Evolutionary conservation across 2,329 filamentous ascomycete genomes (phyloP), one percentile per base, ranked within the genome.

Genomic region (Chaetomium globosum): DNA sequence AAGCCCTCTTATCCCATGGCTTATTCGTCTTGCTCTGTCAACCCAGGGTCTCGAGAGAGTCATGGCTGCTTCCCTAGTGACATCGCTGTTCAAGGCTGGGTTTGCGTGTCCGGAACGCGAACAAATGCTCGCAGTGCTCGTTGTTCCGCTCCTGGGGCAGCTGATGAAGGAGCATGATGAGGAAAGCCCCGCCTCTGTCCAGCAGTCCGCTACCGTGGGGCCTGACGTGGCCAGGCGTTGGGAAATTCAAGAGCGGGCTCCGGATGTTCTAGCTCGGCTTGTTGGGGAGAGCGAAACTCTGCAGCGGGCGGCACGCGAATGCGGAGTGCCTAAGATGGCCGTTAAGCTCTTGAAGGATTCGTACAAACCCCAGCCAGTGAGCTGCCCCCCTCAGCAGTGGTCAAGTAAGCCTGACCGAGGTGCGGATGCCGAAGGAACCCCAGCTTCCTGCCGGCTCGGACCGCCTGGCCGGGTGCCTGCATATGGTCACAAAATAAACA

Each of bases 291-390:
- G 89, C 74, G 87, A 90, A 66, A 83, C 86, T 65, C 82, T 98
- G 61, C 94, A 98, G 76, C 90, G 89, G 71, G 88, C 92, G 46
- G 92, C 93, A 0, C 89, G 89, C 52, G 91, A 97, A 66, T 82
- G 81, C 64, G 77, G 80, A 30, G 82, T 80, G 1, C 77, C 84
- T 56, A 80, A 79, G 69, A 75, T 77, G 2, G 73, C 84, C 36
- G 79, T 78, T 62, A 81, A 78, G 60, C 76, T 86, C 13, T 73
- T 87, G 7, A 83, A 82, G 67, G 78, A 78, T 19, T 80, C 82
- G 8, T 87, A 86, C 67, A 79, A 81, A 21, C 79, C 81, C 0
- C 76, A 82, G 0, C 71, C 78, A 2, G 69, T 68, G 4, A 68
- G 73, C 23, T 61, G 69, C n/a, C 68, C 73, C 21, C 69, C 75